Conservation (phyloP, 768 basidiomycete genomes). For the Lentinula aciculospora region DNA sequence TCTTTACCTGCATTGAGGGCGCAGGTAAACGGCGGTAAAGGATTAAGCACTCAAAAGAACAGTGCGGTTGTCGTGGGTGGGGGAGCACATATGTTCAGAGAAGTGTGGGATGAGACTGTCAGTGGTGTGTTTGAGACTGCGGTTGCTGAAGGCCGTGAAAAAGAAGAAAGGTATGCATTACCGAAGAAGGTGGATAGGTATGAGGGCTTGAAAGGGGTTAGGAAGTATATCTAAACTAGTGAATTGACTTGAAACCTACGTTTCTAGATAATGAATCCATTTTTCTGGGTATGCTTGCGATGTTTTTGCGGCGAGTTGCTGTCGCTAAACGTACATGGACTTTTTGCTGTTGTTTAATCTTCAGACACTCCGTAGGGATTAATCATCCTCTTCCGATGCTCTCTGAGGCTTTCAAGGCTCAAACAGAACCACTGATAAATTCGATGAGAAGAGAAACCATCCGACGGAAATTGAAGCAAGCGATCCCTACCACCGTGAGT, state of each 20-base stretch:
- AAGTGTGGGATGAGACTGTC: constrained; percentile 66
- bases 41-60: background rate
- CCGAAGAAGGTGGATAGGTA: constrained; percentile 52
- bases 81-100: constrained; percentile 81
- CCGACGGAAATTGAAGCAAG: no score
- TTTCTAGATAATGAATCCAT: no score
- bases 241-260: background rate
- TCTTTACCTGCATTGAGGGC: background rate
- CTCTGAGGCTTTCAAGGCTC: no score
- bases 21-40: constrained; percentile 4
- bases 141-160: constrained; percentile 16
- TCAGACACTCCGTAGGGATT: no score
- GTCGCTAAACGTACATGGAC: no score
- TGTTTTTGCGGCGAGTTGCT: no score
- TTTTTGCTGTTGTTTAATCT: no score
- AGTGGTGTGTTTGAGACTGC: constrained; percentile 52
- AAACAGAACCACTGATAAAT: no score
- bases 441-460: no score
- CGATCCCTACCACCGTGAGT: no score
- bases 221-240: constrained; percentile 31
- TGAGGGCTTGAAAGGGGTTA: constrained; percentile 40
- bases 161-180: constrained; percentile 54
- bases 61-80: constrained; percentile 35
- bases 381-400: no score
- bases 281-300: no score